Base-by-base conservation (phyloP, 768 basidiomycete species). In the Flagelloscypha sp. region DNA sequence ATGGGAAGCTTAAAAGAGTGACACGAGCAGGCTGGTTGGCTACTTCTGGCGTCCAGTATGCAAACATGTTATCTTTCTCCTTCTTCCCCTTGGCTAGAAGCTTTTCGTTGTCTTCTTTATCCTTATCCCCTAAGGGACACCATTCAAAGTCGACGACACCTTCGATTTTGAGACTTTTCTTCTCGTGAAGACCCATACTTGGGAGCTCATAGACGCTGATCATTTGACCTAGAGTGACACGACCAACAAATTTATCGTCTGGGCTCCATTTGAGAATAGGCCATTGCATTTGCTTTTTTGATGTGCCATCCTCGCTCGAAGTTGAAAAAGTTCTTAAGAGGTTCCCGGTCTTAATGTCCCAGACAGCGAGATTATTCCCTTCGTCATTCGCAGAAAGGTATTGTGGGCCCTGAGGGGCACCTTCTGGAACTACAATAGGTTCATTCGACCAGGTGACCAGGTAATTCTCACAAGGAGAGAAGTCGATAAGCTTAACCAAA, bases 81-180 rank as follows among this genome's bases (percentile, higher is more conserved):
- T 84, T 87, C 57, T 80, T 85, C 22, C 53, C 47, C 25, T 56
- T 63, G 15, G 62, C 64, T n/a, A n/a, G n/a, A 27, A 66, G 71
- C 42, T 69, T 74, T 38, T 76, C 76, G 20, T 59, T 61, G 28
- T 84, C 81, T 36, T 88, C 89, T 41, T 69, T 73, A 47, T 97
- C 94, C 56, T 77, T 84, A 48, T 95, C 93, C 34, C 87, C 83
- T 33, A 79, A 74, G 23, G 95, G 95, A 48, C 88, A 89, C 95
- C 95, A 99, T 61, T 97, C 95, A 56, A 98, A 98, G 61, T 98
- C 94, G 47, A 88, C 69, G 28, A 99, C 92, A 15, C 94, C 94
- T 47, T 98, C 93, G 30, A 98, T 86, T 65, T 97, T 99, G 57
- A 98, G 62, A 48, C 84, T 87, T 65, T 97, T 99, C 65, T 94